Evolutionary conservation across 2,329 filamentous ascomycete species (phyloP).

Genomic region (Seiridium unicorne): DNA sequence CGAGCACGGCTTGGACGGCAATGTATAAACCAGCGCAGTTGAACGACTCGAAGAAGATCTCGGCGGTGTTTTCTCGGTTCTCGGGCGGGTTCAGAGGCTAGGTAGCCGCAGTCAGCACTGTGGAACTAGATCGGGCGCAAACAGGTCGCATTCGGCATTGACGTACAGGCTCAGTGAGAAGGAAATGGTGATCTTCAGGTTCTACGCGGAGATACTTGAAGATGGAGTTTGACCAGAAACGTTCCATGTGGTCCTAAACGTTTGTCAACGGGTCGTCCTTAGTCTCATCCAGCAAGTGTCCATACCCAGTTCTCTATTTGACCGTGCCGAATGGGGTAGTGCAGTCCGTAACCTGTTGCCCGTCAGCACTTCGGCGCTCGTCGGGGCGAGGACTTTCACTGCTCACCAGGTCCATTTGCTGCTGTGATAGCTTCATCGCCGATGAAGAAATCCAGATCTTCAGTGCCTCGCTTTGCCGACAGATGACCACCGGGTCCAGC

Average conservation of each 20-base stretch:
- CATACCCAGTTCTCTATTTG: slow-evolving; percentile 98
- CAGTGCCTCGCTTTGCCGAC: slow-evolving; percentile 89
- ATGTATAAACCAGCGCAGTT: slow-evolving; percentile 99
- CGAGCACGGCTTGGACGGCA: slow-evolving; percentile 94
- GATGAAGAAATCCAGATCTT: slow-evolving; percentile 98
- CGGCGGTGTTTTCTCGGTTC: slow-evolving; percentile 97
- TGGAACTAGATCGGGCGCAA: neutral
- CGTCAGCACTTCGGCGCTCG: neutral
- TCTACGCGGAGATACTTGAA: slow-evolving; percentile 99
- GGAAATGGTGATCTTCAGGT: slow-evolving; percentile 97
- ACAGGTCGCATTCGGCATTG: slow-evolving; percentile 12
- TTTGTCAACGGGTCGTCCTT: slow-evolving; percentile 23
- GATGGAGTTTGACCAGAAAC: slow-evolving; percentile 99
- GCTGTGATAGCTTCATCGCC: slow-evolving; percentile 92
- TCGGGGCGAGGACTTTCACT: neutral
- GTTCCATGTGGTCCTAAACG: slow-evolving; percentile 90
- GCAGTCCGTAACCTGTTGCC: slow-evolving; percentile 74
- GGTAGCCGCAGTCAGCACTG: slow-evolving; percentile 11
- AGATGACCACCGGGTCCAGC: slow-evolving; percentile 81
- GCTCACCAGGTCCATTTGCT: slow-evolving; percentile 73
- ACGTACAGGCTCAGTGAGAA: slow-evolving; percentile 91
- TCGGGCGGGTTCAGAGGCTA: slow-evolving; percentile 96
- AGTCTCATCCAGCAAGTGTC: neutral
- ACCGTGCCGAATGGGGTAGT: slow-evolving; percentile 96
- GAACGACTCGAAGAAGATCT: slow-evolving; percentile 99